phyloP scores from a whole-genome alignment of 2,329 filamentous ascomycete genomes.

The Ophiostoma sp. region DNA sequence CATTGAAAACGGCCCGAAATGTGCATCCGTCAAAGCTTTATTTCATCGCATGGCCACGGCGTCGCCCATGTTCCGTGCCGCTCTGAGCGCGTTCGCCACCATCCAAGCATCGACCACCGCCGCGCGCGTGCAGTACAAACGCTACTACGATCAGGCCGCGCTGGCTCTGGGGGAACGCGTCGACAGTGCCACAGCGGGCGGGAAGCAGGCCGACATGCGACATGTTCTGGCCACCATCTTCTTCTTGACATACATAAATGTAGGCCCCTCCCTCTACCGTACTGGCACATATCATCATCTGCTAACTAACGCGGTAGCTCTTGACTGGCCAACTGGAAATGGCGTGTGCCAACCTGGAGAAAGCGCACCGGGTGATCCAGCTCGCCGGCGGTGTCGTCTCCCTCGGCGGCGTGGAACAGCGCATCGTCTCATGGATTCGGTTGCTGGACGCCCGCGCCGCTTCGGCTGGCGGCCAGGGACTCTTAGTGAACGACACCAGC shows the following conservation, averaged over 20 bases:
- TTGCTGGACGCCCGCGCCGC: neutral
- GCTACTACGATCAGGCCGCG: slow-evolving; percentile 1
- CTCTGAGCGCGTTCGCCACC: neutral
- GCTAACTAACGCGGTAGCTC: too few relatives aligned
- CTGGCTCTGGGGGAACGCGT: neutral
- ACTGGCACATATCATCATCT: too few relatives aligned
- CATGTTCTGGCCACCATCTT: neutral
- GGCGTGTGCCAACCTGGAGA: neutral
- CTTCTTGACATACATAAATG: slow-evolving; percentile 5
- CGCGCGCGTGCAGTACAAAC: neutral
- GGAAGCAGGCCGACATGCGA: neutral
- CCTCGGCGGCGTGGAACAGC: neutral
- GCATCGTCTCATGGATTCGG: neutral
- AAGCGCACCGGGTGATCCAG: neutral
- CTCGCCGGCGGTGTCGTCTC: neutral
- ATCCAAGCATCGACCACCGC: neutral
- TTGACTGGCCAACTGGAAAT: neutral
- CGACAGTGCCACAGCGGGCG: neutral
- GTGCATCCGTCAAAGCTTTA: neutral
- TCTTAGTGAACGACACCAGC: neutral
- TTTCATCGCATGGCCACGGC: slow-evolving; percentile 8
- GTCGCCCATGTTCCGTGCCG: slow-evolving; percentile 6
- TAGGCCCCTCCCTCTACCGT: neutral
- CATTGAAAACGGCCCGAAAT: slow-evolving; percentile 9
- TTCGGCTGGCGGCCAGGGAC: neutral